phyloP scores from a whole-genome alignment of 2,329 filamentous ascomycete species.

The Penicillium sp. region DNA sequence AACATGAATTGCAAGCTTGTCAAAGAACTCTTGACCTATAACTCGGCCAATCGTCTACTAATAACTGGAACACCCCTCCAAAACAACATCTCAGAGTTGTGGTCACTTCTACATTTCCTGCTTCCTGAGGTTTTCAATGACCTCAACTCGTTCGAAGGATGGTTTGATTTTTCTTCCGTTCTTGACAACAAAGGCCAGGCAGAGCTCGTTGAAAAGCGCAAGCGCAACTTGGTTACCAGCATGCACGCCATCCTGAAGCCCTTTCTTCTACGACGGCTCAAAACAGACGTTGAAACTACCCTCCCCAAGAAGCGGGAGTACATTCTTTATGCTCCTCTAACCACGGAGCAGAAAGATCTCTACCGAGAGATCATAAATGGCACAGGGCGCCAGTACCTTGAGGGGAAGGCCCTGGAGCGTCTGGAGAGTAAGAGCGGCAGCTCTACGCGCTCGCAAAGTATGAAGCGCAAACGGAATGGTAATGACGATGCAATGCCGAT shows the following conservation, averaged over 20 bases:
- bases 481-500: conserved; percentile 50
- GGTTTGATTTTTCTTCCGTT: conserved; percentile 95
- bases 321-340: conserved; percentile 89
- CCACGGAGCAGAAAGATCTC: conserved; percentile 82
- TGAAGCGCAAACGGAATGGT: conserved; percentile 59
- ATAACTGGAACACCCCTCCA: conserved; percentile 95
- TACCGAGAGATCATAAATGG: conserved; percentile 85
- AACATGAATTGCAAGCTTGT: conserved; percentile 94
- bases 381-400: conserved; percentile 57
- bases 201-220: conserved; percentile 74
- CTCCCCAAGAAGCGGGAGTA: conserved; percentile 98
- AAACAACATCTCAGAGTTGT: conserved; percentile 91
- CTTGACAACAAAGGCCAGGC: conserved; percentile 78
- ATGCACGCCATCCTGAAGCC: conserved; percentile 93
- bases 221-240: conserved; percentile 76
- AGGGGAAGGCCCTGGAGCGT: conserved; percentile 52
- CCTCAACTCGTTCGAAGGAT: conserved; percentile 86
- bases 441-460: conserved; percentile 44
- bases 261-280: conserved; percentile 81
- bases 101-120: conserved; percentile 92
- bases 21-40: conserved; percentile 81
- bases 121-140: conserved; percentile 91
- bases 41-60: conserved; percentile 83
- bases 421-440: conserved; percentile 43
- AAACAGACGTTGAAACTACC: conserved; percentile 86